Evolutionary conservation across 495 filamentous ascomycete genomes (phyloP).

Genomic region (Polyplosphaeria fusca): DNA sequence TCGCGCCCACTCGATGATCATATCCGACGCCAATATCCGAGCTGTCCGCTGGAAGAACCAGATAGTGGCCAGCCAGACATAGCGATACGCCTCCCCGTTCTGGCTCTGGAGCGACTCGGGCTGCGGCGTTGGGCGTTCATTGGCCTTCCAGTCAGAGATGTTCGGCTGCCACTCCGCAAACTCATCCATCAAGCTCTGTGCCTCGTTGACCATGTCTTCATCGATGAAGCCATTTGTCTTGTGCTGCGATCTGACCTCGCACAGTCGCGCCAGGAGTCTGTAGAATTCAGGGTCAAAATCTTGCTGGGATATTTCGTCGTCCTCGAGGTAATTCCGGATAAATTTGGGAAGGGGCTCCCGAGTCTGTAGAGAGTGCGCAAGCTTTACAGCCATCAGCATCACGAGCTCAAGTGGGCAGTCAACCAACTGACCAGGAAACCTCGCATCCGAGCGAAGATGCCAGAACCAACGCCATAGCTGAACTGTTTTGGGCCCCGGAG

Average conservation of each 20-base stretch:
- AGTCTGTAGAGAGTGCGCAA: constrained; percentile 11
- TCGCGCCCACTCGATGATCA: constrained; percentile 15
- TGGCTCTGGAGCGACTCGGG: background rate
- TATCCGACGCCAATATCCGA: constrained; percentile 6
- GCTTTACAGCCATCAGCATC: background rate
- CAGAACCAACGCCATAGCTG: background rate
- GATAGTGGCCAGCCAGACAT: constrained; percentile 3
- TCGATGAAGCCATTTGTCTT: constrained; percentile 4
- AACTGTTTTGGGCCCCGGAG: constrained; percentile 2
- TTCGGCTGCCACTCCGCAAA: background rate
- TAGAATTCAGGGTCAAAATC: constrained; percentile 12
- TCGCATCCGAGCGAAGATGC: constrained; percentile 1
- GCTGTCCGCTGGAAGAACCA: constrained; percentile 9
- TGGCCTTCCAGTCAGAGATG: background rate
- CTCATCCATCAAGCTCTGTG: constrained; percentile 5
- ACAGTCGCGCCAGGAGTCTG: constrained; percentile 7
- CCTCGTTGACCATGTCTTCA: constrained; percentile 1
- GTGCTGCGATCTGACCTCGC: constrained; percentile 6
- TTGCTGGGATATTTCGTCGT: constrained; percentile 1
- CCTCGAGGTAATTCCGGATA: background rate
- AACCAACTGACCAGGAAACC: background rate
- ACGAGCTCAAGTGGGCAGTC: background rate
- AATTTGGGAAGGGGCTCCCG: constrained; percentile 10
- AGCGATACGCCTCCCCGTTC: background rate
- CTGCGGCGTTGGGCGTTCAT: background rate